Evolutionary conservation across 2,329 filamentous ascomycete genomes (phyloP), one percentile per base, ranked within the genome.

Genomic region (Diaporthe eres): DNA sequence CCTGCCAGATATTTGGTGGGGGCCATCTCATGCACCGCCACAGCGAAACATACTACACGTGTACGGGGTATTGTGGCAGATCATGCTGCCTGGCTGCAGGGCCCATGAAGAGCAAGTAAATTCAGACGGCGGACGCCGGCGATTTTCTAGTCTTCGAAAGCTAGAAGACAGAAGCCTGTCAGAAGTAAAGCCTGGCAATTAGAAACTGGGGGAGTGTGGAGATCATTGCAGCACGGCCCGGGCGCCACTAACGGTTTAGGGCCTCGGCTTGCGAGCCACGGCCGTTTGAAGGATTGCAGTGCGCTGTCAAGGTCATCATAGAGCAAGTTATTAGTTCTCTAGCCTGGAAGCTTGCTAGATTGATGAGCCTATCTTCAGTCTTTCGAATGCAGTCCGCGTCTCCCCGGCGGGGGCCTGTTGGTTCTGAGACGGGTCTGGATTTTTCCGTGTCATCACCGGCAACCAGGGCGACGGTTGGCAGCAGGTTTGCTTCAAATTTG

Each of bases 221-320:
- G 63, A 51, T 53, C 63, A 31, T 39, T 39, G 37, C 37, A 68
- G 63, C 63, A 68, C 63, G 63, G 63, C 65, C 65, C 47, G 47
- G 31, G 47, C 15, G 19, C 65, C 65, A 68, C 65, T 28, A 53
- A 53, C 47, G 65, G 10, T 53, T 68, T 53, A 68, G 44, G 65
- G 65, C 65, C 65, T 68, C 10, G 63, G 49, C 47, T 55, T 68
- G 65, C 65, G 65, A 68, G 65, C 22, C 65, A 42, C 25, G 9
- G 6, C 19, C 31, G 44, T 34, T 28, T 37, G 47, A 37, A 37
- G 63, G 44, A 37, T 19, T 4, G 4, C 28, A 8, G 61, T 25
- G 25, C 39, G 49, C 39, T 17, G 17, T 53, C 22, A 25, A 19
- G 47, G n/a, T 28, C 28, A 68, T 42, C 28, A 68, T 68, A 28